Percentiles rank a stretch among this genome's conserved stretches.
These are phyloP conservation scores for Scheffersomyces titani DNA, from an alignment of 1,139 yeast species.

Conservation along the genomic window DNA sequence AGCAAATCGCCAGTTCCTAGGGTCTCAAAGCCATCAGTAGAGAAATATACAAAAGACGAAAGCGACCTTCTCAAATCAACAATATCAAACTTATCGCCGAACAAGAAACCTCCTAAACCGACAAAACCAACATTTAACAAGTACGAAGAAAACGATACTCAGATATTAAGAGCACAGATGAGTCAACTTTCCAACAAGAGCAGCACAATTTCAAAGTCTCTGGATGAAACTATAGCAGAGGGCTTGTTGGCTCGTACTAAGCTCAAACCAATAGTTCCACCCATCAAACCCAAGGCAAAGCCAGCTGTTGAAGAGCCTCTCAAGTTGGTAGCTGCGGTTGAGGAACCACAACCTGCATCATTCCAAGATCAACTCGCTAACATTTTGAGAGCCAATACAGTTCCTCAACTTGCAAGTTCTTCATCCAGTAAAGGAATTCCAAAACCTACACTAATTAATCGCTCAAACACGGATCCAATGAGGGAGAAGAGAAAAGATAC, in stretches of 20 bases:
- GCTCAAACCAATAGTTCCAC: constrained; percentile 11
- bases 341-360: constrained; percentile 4
- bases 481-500: constrained; percentile 8
- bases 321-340: constrained; percentile 4
- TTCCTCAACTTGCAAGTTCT: constrained; percentile 15
- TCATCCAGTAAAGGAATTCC: constrained; percentile 1
- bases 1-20: constrained; percentile 13
- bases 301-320: constrained; percentile 4
- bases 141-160: constrained; percentile 25
- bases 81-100: constrained; percentile 13
- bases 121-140: constrained; percentile 15
- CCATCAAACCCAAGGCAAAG: constrained; percentile 2
- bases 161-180: constrained; percentile 25
- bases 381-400: constrained; percentile 25
- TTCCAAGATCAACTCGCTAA: constrained; percentile 23
- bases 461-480: constrained; percentile 12
- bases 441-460: background rate
- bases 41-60: constrained; percentile 11
- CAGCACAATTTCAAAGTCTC: background rate
- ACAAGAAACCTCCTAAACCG: constrained; percentile 7
- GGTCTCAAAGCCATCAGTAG: constrained; percentile 17
- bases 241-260: constrained; percentile 18
- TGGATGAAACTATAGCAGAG: constrained; percentile 12
- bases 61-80: constrained; percentile 14
- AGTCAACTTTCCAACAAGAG: constrained; percentile 4